Percentiles rank a stretch among this genome's conserved stretches.
Conservation (phyloP, 345 rosid species). For the Camelina laxa region DNA sequence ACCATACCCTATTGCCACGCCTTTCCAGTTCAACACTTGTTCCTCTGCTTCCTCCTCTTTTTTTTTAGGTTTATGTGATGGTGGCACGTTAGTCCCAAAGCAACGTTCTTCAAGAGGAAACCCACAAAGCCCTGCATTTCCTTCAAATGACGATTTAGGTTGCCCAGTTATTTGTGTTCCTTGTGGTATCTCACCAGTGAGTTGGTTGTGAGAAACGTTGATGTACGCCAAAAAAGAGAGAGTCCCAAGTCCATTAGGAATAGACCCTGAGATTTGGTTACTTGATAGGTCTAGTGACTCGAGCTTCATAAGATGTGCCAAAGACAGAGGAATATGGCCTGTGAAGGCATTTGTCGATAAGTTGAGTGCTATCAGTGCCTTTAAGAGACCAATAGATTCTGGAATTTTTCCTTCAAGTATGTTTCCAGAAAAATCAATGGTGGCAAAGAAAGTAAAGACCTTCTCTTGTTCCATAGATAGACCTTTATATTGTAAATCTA, state of each 20-base stretch:
- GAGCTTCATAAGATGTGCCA: neutral
- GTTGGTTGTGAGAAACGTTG: neutral
- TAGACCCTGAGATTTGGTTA: neutral
- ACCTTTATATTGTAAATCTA: neutral
- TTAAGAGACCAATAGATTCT: neutral
- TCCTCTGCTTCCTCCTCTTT: neutral
- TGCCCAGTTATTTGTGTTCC: neutral
- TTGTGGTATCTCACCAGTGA: neutral
- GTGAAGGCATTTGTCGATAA: neutral
- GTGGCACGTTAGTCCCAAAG: neutral
- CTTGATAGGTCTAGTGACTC: conserved; percentile 1
- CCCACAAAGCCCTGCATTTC: neutral
- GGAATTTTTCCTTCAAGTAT: neutral
- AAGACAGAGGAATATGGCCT: neutral
- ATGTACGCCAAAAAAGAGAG: neutral
- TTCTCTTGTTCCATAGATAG: neutral
- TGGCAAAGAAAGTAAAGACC: neutral
- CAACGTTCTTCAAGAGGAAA: neutral
- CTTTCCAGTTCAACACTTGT: neutral
- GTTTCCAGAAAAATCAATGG: neutral
- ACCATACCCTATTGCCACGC: neutral
- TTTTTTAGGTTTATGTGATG: neutral
- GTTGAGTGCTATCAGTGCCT: neutral
- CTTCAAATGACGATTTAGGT: neutral
- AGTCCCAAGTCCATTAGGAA: neutral